These are phyloP conservation scores for Calycina herbarum DNA, from an alignment of 2,329 filamentous ascomycete genomes.

Conservation along the genomic window DNA sequence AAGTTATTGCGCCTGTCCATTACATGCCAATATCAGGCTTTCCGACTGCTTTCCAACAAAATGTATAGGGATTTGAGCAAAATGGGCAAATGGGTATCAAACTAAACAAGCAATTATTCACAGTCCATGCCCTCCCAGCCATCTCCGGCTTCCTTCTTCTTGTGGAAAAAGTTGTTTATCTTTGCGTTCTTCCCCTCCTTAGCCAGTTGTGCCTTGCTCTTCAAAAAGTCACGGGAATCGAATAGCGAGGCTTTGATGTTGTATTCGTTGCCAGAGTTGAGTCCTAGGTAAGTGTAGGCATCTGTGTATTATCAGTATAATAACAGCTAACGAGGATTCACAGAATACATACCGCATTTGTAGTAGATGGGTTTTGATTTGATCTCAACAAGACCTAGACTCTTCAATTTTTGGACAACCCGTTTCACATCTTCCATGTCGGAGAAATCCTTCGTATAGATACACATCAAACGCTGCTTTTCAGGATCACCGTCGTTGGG, in stretches of 20 bases:
- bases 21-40: neutral
- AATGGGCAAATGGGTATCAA: constrained; percentile 19
- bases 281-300: constrained; percentile 66
- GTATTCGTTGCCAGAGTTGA: constrained; percentile 61
- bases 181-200: constrained; percentile 18
- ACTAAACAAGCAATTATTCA: constrained; percentile 20
- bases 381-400: constrained; percentile 58
- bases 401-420: constrained; percentile 62
- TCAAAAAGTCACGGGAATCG: constrained; percentile 44
- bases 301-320: constrained; percentile 45
- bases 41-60: neutral
- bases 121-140: constrained; percentile 21
- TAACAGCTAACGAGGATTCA: neutral
- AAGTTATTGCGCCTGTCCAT: constrained; percentile 1
- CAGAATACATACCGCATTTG: constrained; percentile 49
- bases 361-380: constrained; percentile 65
- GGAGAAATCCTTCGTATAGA: constrained; percentile 76
- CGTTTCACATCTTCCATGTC: constrained; percentile 68
- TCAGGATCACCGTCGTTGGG: constrained; percentile 47
- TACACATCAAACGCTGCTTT: constrained; percentile 63
- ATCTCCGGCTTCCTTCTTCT: constrained; percentile 25
- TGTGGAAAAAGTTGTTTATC: constrained; percentile 23
- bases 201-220: constrained; percentile 13
- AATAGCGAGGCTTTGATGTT: constrained; percentile 61
- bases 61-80: neutral